Percentiles rank a stretch among this genome's conserved stretches.
Evolutionary conservation across 345 rosid species (phyloP).

Genomic region (Dovyalis caffra): DNA sequence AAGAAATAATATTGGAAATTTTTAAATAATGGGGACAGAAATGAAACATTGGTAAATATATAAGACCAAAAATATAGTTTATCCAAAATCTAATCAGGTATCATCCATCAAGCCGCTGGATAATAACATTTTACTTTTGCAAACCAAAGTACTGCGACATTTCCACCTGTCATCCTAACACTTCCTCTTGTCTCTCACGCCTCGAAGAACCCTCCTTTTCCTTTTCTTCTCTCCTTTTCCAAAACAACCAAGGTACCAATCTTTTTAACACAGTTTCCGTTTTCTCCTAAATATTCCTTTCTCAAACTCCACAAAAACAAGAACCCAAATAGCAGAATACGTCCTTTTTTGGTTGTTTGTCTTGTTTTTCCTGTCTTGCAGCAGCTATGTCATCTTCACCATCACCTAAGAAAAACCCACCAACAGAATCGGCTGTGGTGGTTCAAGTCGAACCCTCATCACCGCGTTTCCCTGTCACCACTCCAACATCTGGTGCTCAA

Average conservation of each 20-base stretch:
- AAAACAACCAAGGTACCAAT: background rate
- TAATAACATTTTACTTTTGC: too few relatives aligned
- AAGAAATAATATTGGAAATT: too few relatives aligned
- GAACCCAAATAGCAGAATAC: background rate
- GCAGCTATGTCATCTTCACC: slow-evolving; percentile 13
- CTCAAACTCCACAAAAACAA: too few relatives aligned
- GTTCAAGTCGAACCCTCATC: slow-evolving; percentile 65
- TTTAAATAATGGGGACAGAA: too few relatives aligned
- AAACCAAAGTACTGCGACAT: background rate
- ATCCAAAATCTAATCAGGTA: too few relatives aligned
- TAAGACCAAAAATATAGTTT: too few relatives aligned
- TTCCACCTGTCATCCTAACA: background rate
- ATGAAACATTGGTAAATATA: too few relatives aligned
- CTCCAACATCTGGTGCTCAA: slow-evolving; percentile 50
- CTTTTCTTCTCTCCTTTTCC: background rate
- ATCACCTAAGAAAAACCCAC: slow-evolving; percentile 13
- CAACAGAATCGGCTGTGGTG: slow-evolving; percentile 18
- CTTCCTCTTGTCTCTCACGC: background rate
- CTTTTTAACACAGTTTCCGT: too few relatives aligned
- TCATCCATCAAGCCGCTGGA: too few relatives aligned
- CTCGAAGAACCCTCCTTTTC: background rate
- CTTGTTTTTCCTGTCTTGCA: background rate
- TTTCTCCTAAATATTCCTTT: too few relatives aligned
- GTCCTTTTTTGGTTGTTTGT: background rate
- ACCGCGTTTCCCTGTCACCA: slow-evolving; percentile 47